A percentile compares a stretch with the other conserved stretches of the same genome.
These are phyloP conservation scores for Chytridiales sp. DNA, from an alignment of 371 early-diverging fungal species.

Conservation along the genomic window DNA sequence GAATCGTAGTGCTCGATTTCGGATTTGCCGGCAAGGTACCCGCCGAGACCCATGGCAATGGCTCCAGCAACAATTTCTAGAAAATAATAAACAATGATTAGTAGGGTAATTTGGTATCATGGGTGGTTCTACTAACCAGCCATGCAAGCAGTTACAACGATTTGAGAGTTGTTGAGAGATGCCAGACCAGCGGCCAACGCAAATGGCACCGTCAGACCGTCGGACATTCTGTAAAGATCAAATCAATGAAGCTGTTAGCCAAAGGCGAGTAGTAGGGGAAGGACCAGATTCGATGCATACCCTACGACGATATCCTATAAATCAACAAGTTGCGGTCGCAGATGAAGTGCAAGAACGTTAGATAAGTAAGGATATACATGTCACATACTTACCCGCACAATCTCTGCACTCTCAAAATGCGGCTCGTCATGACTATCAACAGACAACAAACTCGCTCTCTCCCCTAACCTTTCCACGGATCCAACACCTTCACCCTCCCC, in stretches of 20 bases:
- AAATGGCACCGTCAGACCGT: slow-evolving; percentile 76
- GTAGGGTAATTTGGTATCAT: not conserved
- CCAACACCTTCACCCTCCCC: too few species aligned
- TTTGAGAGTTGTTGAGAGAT: slow-evolving; percentile 53
- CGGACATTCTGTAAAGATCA: slow-evolving; percentile 50
- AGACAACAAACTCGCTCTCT: too few species aligned
- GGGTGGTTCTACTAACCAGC: slow-evolving; percentile 51
- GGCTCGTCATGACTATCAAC: slow-evolving; percentile 65
- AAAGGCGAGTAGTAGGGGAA: not conserved
- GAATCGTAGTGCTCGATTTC: slow-evolving; percentile 71
- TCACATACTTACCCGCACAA: slow-evolving; percentile 46
- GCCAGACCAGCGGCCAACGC: slow-evolving; percentile 73
- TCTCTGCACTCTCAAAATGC: slow-evolving; percentile 64
- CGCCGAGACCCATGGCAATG: slow-evolving; percentile 64
- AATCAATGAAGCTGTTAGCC: not conserved
- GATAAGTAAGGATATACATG: not conserved
- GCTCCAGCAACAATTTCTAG: slow-evolving; percentile 67
- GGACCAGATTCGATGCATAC: not conserved
- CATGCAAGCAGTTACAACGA: slow-evolving; percentile 70
- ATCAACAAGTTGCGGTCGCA: not conserved
- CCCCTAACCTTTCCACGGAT: too few species aligned
- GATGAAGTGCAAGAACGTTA: not conserved
- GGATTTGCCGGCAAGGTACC: slow-evolving; percentile 64
- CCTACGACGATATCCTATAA: slow-evolving; percentile 58
- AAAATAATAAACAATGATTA: slow-evolving; percentile 2